Evolutionary conservation across 441 rosid species (phyloP), one percentile per base, ranked within the genome.

Genomic region (Syzygium syzygioides): DNA sequence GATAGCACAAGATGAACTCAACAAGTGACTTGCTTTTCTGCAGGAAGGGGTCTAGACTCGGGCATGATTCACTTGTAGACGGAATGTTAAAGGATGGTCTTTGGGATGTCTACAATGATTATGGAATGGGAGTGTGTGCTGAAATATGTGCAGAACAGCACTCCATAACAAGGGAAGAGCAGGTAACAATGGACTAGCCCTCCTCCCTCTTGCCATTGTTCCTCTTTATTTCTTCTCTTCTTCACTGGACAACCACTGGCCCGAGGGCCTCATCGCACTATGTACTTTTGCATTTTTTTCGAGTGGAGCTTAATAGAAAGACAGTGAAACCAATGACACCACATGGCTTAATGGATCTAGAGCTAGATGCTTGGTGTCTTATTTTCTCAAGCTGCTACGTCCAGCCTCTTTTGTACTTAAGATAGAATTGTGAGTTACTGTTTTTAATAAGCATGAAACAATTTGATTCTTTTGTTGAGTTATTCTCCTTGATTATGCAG

Each of bases 51-150:
- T 98, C 99, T 89, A 98, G 99, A 48, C 92, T 97, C 89, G 99
- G 99, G 88, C 98, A 98, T 93, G 99, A 98, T 93, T 90, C 98
- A 64, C 91, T 98, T 80, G 96, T 98, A 25, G 99, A 98, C 92
- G 99, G 99, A 90, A 95, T 98, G 99, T 86, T 98, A 76, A 97
- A 98, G 91, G 99, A 98, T 93, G 99, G 99, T 71, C 90, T 98
- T 85, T 98, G 99, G 99, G 99, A 98, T 94, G 98, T 97, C 59
- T 97, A 96, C 88, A 96, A 94, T 56, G 97, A 97, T 90, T 94
- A 93, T 93, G 99, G 97, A 71, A 98, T 98, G 99, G 99, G 99
- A 91, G 95, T 89, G 87, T 97, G 99, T 92, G 99, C 98, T 85
- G 99, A 98, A 93, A 87, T 97, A 79, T 98, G 99, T 88, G 98